Base-by-base conservation (phyloP, 768 basidiomycete genomes). In the Boletales sp. region DNA sequence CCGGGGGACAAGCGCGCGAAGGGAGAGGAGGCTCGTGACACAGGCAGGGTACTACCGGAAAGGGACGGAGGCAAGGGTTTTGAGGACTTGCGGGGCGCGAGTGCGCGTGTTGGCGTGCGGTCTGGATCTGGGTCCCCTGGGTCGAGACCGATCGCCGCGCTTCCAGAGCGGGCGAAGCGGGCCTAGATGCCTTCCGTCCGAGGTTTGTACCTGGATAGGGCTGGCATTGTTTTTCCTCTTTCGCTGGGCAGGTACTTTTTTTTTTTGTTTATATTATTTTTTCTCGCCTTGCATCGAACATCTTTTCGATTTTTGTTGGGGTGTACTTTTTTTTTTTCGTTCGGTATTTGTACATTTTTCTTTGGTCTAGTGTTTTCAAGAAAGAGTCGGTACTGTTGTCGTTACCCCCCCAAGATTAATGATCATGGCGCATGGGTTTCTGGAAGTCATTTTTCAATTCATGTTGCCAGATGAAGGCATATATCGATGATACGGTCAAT, bases 101-200 rank as follows among this genome's bases (percentile, higher is more conserved):
- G 36, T 59, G 63, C 59, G 8, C 64, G 68, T 24, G 49, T 42
- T 32, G 50, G 42, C 55, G 63, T 60, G 9, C 21, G 21, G 21
- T 21, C 21, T 21, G 65, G 67, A 24, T 50, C 34, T 38, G 50
- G 51, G 29, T 56, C 57, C n/a, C 61, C 57, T 14, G 47, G 56
- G 36, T 55, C 64, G 52, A 53, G 65, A 42, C 60, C 53, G 17
- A 60, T 67, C 21, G 61, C 61, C 32, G 63, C 48, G 35, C 68
- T 67, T 45, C 67, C 65, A 37, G 65, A 65, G 48, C 63, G 65
- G 45, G 63, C 58, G 40, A 64, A 65, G 37, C 58, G 53, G 39
- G 43, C 18, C 38, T 63, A 61, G 50, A 32, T n/a, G 8, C 21
- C 21, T 21, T 21, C 4, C 21, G 21, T 21, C 4, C 21, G n/a